Base-by-base conservation (phyloP, 495 filamentous ascomycete species). In the Pyrenopolyporus hunteri region DNA sequence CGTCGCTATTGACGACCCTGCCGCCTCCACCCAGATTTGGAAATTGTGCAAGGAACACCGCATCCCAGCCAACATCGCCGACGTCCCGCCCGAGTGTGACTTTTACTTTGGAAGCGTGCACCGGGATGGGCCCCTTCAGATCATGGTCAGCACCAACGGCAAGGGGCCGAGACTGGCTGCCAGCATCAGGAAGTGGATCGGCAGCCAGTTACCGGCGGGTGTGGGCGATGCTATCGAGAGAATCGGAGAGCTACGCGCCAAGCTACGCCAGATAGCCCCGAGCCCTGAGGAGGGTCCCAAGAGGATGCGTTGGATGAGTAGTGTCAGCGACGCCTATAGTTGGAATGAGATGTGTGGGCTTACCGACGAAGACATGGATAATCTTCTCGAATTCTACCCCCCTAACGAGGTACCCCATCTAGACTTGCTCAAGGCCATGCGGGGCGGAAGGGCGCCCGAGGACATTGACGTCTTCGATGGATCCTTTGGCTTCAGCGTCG, bases 71-170 rank as follows among this genome's bases (percentile, higher is more conserved):
- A 98, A 98, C 73, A 95, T 98, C 46, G 94, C 94, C 56, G 94
- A 98, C 74, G 95, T 98, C 1, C 95, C 95, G 0, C 83, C 92
- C 0, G 94, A 98, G 73, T 98, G 94, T 71, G 94, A 98, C 68
- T 98, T 98, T 70, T 98, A 97, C 75, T 98, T 98, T 73, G 94
- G 94, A 40, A 92, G 88, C 73, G 85, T 97, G 23, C 89, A 98
- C 77, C 85, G 94, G 17, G 95, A 98, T 73, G 94, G 94, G 0
- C 95, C 94, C 7, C 73, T 98, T 59, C 94, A 98, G 80, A 85
- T 98, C 59, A 98, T 98, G 94, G 92, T 98, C 43, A 92, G 88
- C 72, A 98, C 94, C 8, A 98, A 98, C 72, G 94, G 94, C 6
- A 98, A 97, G 70, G 94, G 94, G 0, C 94, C 94, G 1, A 88